phyloP scores from a whole-genome alignment of 441 rosid genomes.

The Pelargonium fulgidum region DNA sequence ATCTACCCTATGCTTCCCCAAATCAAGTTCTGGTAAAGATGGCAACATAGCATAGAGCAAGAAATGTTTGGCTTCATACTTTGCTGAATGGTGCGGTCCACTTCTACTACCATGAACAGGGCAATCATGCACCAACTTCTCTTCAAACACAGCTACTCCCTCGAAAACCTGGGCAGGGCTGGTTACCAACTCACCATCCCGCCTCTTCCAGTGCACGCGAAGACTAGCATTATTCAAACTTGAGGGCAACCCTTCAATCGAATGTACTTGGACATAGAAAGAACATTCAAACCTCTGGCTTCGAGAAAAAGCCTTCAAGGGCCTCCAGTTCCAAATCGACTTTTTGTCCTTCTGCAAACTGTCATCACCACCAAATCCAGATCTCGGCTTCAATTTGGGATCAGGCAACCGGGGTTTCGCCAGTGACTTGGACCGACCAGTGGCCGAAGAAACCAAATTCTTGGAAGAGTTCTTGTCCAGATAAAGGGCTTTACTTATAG shows the following conservation, averaged over 20 bases:
- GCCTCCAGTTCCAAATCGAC: slow-evolving; percentile 82
- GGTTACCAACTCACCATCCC: slow-evolving; percentile 62
- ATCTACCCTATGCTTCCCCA: slow-evolving; percentile 94
- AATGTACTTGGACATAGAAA: slow-evolving; percentile 71
- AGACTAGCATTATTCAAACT: slow-evolving; percentile 50
- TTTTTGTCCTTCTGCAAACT: slow-evolving; percentile 60
- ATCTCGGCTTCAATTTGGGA: slow-evolving; percentile 31
- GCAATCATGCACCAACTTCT: slow-evolving; percentile 62
- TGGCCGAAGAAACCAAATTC: slow-evolving; percentile 29
- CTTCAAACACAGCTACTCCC: slow-evolving; percentile 67
- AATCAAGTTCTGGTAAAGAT: slow-evolving; percentile 63
- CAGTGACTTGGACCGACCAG: slow-evolving; percentile 34
- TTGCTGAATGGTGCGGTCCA: slow-evolving; percentile 84
- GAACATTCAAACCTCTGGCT: slow-evolving; percentile 68
- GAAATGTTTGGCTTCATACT: slow-evolving; percentile 93
- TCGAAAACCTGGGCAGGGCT: slow-evolving; percentile 50
- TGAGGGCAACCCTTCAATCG: slow-evolving; percentile 55
- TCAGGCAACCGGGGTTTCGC: slow-evolving; percentile 38
- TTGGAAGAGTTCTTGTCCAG: slow-evolving; percentile 40
- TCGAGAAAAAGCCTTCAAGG: slow-evolving; percentile 70
- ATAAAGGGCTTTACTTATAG: slow-evolving; percentile 71
- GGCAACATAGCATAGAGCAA: slow-evolving; percentile 56
- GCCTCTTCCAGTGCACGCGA: slow-evolving; percentile 82
- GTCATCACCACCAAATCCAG: slow-evolving; percentile 28
- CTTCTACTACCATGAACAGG: slow-evolving; percentile 73